Base-by-base conservation (phyloP, 2,329 filamentous ascomycete genomes). In the Ceratocystis colombiana region DNA sequence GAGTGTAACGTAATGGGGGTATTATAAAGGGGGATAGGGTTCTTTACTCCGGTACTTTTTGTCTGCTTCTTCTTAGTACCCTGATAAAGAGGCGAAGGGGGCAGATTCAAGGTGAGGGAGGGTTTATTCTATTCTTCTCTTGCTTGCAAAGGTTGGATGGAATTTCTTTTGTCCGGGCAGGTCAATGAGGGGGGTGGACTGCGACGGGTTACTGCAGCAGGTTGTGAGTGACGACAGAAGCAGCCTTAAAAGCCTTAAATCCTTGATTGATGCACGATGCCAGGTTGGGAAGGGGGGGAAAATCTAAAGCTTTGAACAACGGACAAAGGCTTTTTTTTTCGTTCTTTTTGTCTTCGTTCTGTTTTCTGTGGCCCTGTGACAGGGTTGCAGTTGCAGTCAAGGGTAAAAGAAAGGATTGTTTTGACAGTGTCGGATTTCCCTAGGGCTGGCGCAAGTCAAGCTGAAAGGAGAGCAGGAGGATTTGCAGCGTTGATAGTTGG, bases 351-450 rank as follows among this genome's bases (percentile, higher is more conserved):
- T 4, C 53, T 37, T 46, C 41, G 30, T 41, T 41, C 41, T 62
- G 20, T 45, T 46, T 62, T 62, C n/a, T 20, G n/a, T 62, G 61
- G 33, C 41, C 25, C 15, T 64, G 28, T 45, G 44, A 59, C 53
- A 59, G 53, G 53, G 53, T 59, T 62, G 53, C 28, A 59, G 53
- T 59, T 62, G 53, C 28, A 59, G 53, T 33, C 28, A 37, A 59
- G 53, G 53, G 10, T 59, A 59, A 17, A 25, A 59, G 28, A 59
- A 59, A 59, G 53, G 53, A 59, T 59, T 59, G 17, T 59, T 59
- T 41, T 59, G 53, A 59, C 53, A 59, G 53, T 59, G 53, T 59
- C 53, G 53, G 28, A 59, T 59, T 59, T 8, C 28, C 53, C 28
- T 59, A 59, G 53, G 53, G 53, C 53, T 59, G 53, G 53, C 28